Evolutionary conservation across 73 alveolate species (phyloP), one percentile per base, ranked within the genome.

Genomic region (Blepharisma japonicum): DNA sequence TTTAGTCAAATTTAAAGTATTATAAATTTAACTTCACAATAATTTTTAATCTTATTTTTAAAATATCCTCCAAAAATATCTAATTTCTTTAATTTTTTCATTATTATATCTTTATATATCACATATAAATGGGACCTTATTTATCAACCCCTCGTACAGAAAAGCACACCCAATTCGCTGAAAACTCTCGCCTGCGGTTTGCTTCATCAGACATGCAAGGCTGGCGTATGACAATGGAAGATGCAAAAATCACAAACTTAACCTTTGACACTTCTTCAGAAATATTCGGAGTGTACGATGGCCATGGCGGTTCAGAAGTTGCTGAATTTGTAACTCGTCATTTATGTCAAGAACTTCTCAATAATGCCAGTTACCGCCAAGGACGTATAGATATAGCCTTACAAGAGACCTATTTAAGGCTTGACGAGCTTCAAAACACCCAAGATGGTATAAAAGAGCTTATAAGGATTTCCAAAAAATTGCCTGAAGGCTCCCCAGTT

Each of bases 291-390:
- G 94, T 96, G 11, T 94, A 88, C 82, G 99, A 94, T 79, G 99
- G 99, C 6, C 99, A 94, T 84, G 98, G 99, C 20, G 99, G 99
- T 11, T 45, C 56, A 14, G 98, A 96, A 87, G 98, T 94, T 14
- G 97, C 98, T 48, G 68, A 70, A 47, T 94, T 68, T 78, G 89
- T 94, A 0, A 85, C 87, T 46, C 38, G 56, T n/a, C 86, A 85
- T 72, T 89, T 91, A 71, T 42, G 82, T 7, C 90, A 81, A 23
- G 91, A 77, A 56, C 89, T 95, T 50, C 61, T 46, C 79, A 82
- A 88, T 46, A 89, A 86, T 71, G 83, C 79, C 48, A 80, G 77
- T 50, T 95, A 88, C 82, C 53, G 84, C 78, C 78, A 77, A 7
- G 94, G 95, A 50, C 86, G 94, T 79, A 89, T 88, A 53, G 87